Evolutionary conservation across 225 moss, liverwort and hornwort species (phyloP).

Genomic region (Thuidium tamariscinum): DNA sequence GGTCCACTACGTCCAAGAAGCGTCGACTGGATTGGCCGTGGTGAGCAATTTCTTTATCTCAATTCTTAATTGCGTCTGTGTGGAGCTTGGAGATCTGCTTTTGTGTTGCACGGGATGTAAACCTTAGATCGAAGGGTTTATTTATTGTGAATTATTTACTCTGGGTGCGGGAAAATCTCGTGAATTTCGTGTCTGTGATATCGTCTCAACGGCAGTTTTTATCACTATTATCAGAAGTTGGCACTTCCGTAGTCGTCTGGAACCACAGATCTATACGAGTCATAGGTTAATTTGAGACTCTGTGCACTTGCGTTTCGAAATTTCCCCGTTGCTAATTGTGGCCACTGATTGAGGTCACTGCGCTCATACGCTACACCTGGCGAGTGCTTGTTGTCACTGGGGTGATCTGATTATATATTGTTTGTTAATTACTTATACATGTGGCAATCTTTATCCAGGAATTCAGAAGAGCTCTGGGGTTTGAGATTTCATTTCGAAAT

Average conservation of each 20-base stretch:
- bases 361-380: background rate
- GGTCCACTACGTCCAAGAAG: background rate
- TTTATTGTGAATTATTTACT: background rate
- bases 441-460: background rate
- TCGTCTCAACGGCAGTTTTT: background rate
- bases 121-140: too few species aligned
- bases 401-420: background rate
- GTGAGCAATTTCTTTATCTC: background rate
- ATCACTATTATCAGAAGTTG: too few species aligned
- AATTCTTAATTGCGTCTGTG: background rate
- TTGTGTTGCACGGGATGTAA: background rate
- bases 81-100: background rate
- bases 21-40: background rate
- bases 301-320: background rate
- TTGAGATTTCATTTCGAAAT: background rate
- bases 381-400: background rate
- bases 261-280: too few species aligned
- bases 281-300: background rate
- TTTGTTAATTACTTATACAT: background rate
- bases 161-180: background rate
- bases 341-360: background rate
- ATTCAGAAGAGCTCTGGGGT: background rate
- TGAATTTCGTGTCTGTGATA: background rate
- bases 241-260: background rate
- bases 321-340: background rate